phyloP scores from a whole-genome alignment of 2,329 filamentous ascomycete genomes.

The Cercospora zeina region DNA sequence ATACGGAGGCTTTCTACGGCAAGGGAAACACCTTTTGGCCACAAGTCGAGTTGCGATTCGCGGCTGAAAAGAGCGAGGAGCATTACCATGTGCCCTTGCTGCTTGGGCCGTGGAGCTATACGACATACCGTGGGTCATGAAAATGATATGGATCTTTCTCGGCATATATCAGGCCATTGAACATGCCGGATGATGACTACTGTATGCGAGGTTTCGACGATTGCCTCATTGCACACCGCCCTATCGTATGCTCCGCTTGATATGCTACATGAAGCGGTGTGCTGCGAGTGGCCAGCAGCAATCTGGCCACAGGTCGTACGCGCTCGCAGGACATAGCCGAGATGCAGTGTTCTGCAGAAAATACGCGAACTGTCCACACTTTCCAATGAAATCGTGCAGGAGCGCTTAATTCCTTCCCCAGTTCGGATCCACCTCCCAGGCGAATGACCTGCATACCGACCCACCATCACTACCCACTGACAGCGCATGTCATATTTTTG shows the following conservation, averaged over 20 bases:
- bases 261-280: slow-evolving; percentile 13
- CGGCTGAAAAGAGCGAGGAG: slow-evolving; percentile 51
- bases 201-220: neutral
- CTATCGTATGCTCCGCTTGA: neutral
- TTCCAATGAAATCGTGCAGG: slow-evolving; percentile 12
- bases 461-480: slow-evolving; percentile 10
- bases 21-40: slow-evolving; percentile 59
- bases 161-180: neutral
- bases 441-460: slow-evolving; percentile 5
- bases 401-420: slow-evolving; percentile 7
- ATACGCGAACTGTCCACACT: slow-evolving; percentile 15
- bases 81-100: slow-evolving; percentile 79
- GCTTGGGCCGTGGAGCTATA: slow-evolving; percentile 76
- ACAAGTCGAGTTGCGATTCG: slow-evolving; percentile 58
- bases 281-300: slow-evolving; percentile 3
- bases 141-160: neutral
- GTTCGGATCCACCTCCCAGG: slow-evolving; percentile 8
- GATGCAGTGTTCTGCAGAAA: slow-evolving; percentile 4
- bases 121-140: slow-evolving; percentile 76
- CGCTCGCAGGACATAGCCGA: slow-evolving; percentile 2
- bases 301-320: slow-evolving; percentile 1
- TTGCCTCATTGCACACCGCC: neutral
- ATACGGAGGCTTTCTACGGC: slow-evolving; percentile 71
- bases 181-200: neutral
- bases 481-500: slow-evolving; percentile 2